These are phyloP conservation scores for Ganoderma meredithae DNA, from an alignment of 1,284 basidiomycete genomes.

Conservation along the genomic window DNA sequence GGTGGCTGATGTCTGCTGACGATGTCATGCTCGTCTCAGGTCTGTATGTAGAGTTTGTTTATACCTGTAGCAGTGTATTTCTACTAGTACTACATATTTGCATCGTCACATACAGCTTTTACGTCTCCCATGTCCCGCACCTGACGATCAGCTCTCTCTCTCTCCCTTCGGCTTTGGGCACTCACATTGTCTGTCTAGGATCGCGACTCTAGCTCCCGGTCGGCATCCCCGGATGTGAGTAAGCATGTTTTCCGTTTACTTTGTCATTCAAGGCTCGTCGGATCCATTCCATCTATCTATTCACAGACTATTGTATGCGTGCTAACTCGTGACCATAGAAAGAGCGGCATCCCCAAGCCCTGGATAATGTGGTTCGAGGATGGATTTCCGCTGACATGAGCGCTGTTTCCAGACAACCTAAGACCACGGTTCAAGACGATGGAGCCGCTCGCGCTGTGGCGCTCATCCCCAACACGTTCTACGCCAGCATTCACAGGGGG, in stretches of 20 bases:
- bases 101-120: not conserved
- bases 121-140: not conserved
- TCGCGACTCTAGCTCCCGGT: not conserved
- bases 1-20: conserved; percentile 6
- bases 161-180: not conserved
- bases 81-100: not conserved
- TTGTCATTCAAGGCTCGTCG: not conserved
- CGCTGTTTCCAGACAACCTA: not conserved
- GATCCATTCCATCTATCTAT: not conserved
- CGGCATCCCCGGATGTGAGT: not conserved
- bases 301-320: not conserved
- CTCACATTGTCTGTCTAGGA: not conserved
- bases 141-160: not conserved
- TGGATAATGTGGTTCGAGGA: not conserved
- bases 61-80: conserved; percentile 3
- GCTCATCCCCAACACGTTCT: no score
- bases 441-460: no score
- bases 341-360: not conserved
- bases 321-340: not conserved
- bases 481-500: no score
- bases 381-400: no score
- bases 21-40: conserved; percentile 12
- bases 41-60: conserved; percentile 10
- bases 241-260: not conserved
- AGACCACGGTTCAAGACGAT: not conserved